phyloP scores from a whole-genome alignment of 257 asterid genomes.

The Gentiana dahurica region DNA sequence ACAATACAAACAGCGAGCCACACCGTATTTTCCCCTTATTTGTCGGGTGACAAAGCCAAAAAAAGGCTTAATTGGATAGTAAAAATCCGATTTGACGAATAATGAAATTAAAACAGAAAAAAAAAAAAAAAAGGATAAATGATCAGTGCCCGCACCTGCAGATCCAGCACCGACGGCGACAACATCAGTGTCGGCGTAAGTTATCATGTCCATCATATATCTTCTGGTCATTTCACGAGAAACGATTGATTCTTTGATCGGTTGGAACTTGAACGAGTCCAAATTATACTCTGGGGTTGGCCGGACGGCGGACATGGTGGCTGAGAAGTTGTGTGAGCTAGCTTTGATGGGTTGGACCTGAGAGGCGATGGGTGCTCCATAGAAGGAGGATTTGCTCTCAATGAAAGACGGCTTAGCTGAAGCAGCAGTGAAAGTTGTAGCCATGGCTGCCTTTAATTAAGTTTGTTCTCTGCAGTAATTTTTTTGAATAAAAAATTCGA shows the following conservation, averaged over 20 bases:
- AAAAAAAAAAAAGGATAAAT: too few species aligned
- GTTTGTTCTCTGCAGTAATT: background rate
- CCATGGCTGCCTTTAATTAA: constrained; percentile 74
- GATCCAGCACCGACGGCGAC: constrained; percentile 79
- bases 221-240: constrained; percentile 80
- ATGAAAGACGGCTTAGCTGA: constrained; percentile 37
- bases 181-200: constrained; percentile 79
- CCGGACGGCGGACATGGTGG: constrained; percentile 40
- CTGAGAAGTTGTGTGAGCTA: constrained; percentile 13
- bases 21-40: too few species aligned
- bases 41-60: too few species aligned
- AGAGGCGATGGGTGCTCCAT: constrained; percentile 34
- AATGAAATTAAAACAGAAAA: too few species aligned
- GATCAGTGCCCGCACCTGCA: constrained; percentile 13
- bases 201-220: constrained; percentile 84
- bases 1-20: too few species aligned
- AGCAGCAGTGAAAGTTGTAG: constrained; percentile 37
- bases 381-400: constrained; percentile 45
- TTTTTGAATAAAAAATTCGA: background rate
- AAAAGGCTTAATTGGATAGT: too few species aligned
- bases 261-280: constrained; percentile 24
- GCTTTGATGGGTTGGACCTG: constrained; percentile 31
- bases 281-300: constrained; percentile 23
- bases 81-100: too few species aligned
- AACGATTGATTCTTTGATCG: constrained; percentile 71